A percentile compares a stretch with the other conserved stretches of the same genome.
Conservation (phyloP, 2,329 filamentous ascomycete species). For the Elsinoe arachidis region DNA sequence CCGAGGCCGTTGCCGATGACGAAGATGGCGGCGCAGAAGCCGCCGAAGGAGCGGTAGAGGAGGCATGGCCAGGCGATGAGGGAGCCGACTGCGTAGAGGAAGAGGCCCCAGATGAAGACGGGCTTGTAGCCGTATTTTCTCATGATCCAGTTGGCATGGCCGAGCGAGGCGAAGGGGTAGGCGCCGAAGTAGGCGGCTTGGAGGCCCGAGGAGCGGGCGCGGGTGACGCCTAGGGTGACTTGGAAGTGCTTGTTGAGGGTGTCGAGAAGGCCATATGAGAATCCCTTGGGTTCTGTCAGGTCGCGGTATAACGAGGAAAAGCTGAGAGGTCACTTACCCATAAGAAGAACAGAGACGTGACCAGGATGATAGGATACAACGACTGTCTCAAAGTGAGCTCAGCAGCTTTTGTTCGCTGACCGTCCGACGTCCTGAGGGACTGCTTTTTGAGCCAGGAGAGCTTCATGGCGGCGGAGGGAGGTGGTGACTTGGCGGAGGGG, state of each 20-base stretch:
- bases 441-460: conserved; percentile 15
- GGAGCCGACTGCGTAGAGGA: conserved; percentile 48
- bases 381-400: conserved; percentile 60
- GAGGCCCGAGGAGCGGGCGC: conserved; percentile 36
- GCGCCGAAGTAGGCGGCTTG: conserved; percentile 44
- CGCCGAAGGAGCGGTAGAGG: conserved; percentile 47
- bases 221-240: conserved; percentile 35
- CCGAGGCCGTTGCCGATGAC: conserved; percentile 45
- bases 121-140: conserved; percentile 42
- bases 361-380: conserved; percentile 56
- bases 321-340: conserved; percentile 37
- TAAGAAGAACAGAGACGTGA: conserved; percentile 57
- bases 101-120: conserved; percentile 44
- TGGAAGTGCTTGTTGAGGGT: conserved; percentile 39
- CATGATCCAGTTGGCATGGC: conserved; percentile 41
- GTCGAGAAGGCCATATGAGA: conserved; percentile 44
- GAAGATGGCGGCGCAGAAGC: conserved; percentile 53
- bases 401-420: conserved; percentile 45
- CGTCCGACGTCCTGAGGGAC: conserved; percentile 26
- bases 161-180: conserved; percentile 41
- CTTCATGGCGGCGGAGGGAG: not conserved
- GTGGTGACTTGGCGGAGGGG: not conserved
- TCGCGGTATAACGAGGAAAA: not conserved
- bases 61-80: conserved; percentile 52
- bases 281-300: conserved; percentile 31